Evolutionary conservation across 2,329 filamentous ascomycete species (phyloP), one percentile per base, ranked within the genome.

Genomic region (Periconia sp.): DNA sequence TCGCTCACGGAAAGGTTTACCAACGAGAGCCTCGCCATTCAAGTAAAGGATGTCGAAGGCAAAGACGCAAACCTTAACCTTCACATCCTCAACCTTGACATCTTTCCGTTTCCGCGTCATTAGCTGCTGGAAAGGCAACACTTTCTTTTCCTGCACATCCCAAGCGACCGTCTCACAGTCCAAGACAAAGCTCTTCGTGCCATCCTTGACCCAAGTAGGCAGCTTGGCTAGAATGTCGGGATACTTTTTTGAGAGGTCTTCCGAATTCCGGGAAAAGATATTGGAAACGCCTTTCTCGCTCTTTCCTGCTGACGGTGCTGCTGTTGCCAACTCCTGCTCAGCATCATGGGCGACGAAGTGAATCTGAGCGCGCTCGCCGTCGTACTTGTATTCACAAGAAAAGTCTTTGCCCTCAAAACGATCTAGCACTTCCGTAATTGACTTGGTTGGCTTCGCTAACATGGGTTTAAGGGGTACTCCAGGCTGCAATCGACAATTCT

Each of bases 31-130:
- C 69, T 94, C 86, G 42, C 92, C 94, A 59, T 99, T 96, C 45
- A 96, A 79, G 69, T 94, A 99, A 8, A 99, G 79, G 41, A 99
- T 75, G 65, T 97, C 94, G 68, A 97, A 97, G 3, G 92, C 94
- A 69, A 96, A 97, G 8, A 97, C 90, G 70, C 92, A 97, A 31
- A 97, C 92, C 68, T 95, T 94, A 73, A 97, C 87, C 67, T 95
- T 96, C 49, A 97, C 88, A 57, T 97, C 92, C 65, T 96, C 92
- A 6, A 89, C 79, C 69, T 95, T 96, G 63, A 97, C 94, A 58
- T 97, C 92, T 74, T 97, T 99, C 69, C 89, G 87, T 76, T 99
- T 99, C 40, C 94, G 83, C 11, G 94, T 97, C 94, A 97, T 97
- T 31, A 99, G 81, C 66, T 96, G 91, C 70, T 99, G 94, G 77